Base-by-base conservation (phyloP, 75 land plant species). In the Sequoia sempervirens region DNA sequence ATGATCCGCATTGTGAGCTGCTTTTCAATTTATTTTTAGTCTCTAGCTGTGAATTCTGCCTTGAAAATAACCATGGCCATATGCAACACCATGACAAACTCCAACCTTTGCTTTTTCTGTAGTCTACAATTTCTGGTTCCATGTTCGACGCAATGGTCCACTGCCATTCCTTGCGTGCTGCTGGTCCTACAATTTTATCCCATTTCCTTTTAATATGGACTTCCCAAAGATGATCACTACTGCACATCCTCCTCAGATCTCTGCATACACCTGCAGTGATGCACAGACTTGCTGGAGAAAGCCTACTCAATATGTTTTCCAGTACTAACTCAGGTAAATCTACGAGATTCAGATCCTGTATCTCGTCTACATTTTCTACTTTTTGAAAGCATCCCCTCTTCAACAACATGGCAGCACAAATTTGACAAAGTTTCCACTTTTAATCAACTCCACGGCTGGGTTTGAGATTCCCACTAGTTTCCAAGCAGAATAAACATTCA, bases 261-360 rank as follows among this genome's bases (percentile, higher is more conserved):
- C 83, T 90, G 81, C 94, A 95, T 13, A 92, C 96, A 28, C 91
- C 85, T 6, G 92, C 93, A 92, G 93, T 87, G 41, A 75, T 88
- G 72, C 90, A 90, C 38, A 97, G 92, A 52, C 86, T 91, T 0
- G 85, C 90, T 1, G 98, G 95, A 0, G 97, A 84, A 4, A 95
- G 88, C 85, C 85, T 89, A 26, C 83, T 87, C 9, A 95, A 91
- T 79, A 97, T 95, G 86, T 86, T 85, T 61, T 97, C 99, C 81
- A 97, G 69, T 11, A 87, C 94, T 82, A 95, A 83, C 54, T 95
- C 97, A 13, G 99, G 99, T 88, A 97, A 86, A 84, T 95, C 98
- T 46, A 97, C 82, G n/a, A 80, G 36, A 28, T 30, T 47, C 34
- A 80, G 46, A 14, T 43, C 81, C 54, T 80, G 53, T 30, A n/a